Conservation (phyloP, 352 stramenopile genomes). For the Globisporangium uncinulatum region DNA sequence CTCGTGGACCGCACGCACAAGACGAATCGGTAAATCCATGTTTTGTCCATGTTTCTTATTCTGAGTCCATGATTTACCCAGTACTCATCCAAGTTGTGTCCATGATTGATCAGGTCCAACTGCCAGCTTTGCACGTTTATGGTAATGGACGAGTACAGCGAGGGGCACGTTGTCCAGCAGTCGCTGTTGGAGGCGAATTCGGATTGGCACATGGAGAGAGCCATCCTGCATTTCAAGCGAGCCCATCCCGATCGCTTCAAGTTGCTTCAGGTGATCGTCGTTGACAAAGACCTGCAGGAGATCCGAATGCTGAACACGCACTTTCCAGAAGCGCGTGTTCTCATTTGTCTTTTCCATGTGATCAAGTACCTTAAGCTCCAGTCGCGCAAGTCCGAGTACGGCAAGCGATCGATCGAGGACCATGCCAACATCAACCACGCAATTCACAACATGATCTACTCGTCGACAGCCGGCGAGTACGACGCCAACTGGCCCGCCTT, state of each 20-base stretch:
- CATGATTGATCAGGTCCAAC: conserved; percentile 11
- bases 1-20: conserved; percentile 13
- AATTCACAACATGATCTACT: conserved; percentile 8
- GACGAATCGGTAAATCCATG: conserved; percentile 10
- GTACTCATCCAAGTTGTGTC: no score
- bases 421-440: no score
- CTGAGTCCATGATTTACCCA: no score
- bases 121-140: conserved; percentile 15
- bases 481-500: background rate
- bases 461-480: background rate
- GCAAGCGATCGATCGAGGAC: no score
- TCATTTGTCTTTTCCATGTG: background rate
- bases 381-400: no score
- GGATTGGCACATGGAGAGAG: conserved; percentile 11
- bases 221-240: background rate
- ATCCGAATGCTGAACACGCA: background rate
- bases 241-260: background rate
- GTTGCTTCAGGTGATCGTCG: background rate
- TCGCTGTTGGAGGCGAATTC: conserved; percentile 12
- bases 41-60: no score
- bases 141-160: conserved; percentile 11
- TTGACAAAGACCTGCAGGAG: conserved; percentile 1
- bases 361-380: background rate
- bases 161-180: conserved; percentile 7
- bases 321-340: background rate